Percentiles rank a stretch among this genome's conserved stretches.
Conservation (phyloP, 176 grass and related monocot species). For the Lolium multiflorum region DNA sequence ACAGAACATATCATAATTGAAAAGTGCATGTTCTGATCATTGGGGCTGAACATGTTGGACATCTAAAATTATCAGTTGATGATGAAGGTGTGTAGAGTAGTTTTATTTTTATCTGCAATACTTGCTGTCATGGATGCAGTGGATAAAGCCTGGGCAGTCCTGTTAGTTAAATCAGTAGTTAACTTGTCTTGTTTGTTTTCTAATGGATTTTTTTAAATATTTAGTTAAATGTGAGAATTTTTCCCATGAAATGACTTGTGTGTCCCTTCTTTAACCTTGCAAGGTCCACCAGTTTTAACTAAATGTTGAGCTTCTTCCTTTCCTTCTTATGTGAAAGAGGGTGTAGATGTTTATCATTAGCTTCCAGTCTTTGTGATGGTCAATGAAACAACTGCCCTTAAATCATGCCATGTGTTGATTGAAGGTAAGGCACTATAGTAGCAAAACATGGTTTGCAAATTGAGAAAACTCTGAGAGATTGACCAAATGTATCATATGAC, state of each 20-base stretch:
- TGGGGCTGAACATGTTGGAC: neutral
- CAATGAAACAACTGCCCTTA: neutral
- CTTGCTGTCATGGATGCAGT: neutral
- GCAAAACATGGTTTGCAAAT: neutral
- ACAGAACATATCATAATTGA: neutral
- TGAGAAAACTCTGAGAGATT: neutral
- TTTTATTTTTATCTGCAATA: constrained; percentile 17
- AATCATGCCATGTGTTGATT: neutral
- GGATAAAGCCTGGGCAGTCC: neutral
- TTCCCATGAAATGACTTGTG: neutral
- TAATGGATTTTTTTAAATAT: neutral
- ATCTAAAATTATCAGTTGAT: neutral
- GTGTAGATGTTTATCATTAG: neutral
- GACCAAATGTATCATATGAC: neutral
- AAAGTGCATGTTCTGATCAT: constrained; percentile 21
- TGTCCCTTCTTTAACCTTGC: neutral
- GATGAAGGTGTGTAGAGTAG: neutral
- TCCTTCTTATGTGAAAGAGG: neutral
- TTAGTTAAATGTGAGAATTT: neutral
- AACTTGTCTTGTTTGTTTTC: neutral
- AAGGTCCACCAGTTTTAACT: neutral
- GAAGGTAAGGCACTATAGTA: neutral
- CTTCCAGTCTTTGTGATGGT: neutral
- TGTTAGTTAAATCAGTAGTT: neutral
- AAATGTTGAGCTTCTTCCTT: neutral